Base-by-base conservation (phyloP, 306 rosid species). In the Purshia tridentata region DNA sequence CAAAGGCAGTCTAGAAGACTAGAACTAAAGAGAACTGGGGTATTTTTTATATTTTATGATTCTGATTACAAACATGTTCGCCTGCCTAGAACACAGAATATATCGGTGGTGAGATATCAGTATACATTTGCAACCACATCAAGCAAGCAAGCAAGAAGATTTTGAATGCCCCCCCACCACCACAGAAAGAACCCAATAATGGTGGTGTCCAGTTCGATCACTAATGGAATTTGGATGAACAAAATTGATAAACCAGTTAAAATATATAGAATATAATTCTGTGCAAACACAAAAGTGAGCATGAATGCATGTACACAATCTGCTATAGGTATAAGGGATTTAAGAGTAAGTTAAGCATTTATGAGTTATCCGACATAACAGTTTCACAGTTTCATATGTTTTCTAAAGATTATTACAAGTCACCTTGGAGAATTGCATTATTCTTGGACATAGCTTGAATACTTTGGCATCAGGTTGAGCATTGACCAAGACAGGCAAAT, bases 91-190 rank as follows among this genome's bases (percentile, higher is more conserved):
- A 45, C 65, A 69, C 51, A 69, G 52, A 39, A 39, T 18, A 70
- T 13, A 70, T 70, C 65, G 75, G 35, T 45, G 55, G 52, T 63
- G 14, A 18, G 63, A 51, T 52, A 10, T 6, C 63, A 41, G 22
- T 9, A 67, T 23, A 58, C 6, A 39, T 0, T 37, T 42, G 11
- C 1, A 49, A 61, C 9, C 45, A 61, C 12, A 58, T 29, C n/a
- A 8, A 48, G 76, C 62, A 76, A 13, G 39, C 11, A 15, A 64
- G 29, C 49, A 64, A 41, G 39, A 69, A 69, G 49, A 69, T 51
- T 14, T 39, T 52, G 39, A 8, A 18, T 40, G 35, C 39, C 50
- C 19, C 63, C 6, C 23, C 40, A 19, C 35, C 39, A 39, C 19
- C 63, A 12, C 29, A 20, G 20, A 69, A 69, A 49, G 13, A 49